phyloP scores from a whole-genome alignment of 2,329 filamentous ascomycete genomes.

The Penicillium sp. region DNA sequence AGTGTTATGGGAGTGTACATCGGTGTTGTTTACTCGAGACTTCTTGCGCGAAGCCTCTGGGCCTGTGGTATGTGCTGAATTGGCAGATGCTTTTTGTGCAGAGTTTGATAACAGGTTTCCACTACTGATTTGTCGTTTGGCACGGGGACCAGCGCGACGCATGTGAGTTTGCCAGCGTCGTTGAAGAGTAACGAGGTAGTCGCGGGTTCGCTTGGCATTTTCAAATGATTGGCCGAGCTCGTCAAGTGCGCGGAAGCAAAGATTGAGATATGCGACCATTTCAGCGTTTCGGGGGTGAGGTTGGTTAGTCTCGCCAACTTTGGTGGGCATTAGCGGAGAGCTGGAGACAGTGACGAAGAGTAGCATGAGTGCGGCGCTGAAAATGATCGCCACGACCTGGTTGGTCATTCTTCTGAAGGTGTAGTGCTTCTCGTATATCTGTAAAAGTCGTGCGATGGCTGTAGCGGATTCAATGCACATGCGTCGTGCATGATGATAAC shows the following conservation, averaged over 20 bases:
- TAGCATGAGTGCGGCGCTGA: conserved; percentile 44
- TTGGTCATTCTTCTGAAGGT: conserved; percentile 47
- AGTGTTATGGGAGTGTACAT: background rate
- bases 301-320: conserved; percentile 20
- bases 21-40: conserved; percentile 15
- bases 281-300: conserved; percentile 26
- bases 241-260: conserved; percentile 45
- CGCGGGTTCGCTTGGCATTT: conserved; percentile 42
- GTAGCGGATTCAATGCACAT: conserved; percentile 46
- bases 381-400: conserved; percentile 46
- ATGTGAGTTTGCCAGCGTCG: conserved; percentile 41
- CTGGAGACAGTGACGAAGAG: conserved; percentile 40
- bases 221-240: conserved; percentile 43
- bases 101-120: conserved; percentile 11
- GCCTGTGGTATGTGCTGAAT: conserved; percentile 3
- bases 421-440: conserved; percentile 43
- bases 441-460: conserved; percentile 42
- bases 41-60: conserved; percentile 25
- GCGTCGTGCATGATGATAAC: conserved; percentile 44
- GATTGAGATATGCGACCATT: conserved; percentile 40
- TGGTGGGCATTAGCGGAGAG: conserved; percentile 24
- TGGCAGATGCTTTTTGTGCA: background rate
- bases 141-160: conserved; percentile 28
- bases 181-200: conserved; percentile 40
- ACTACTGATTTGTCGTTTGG: conserved; percentile 32